phyloP scores from a whole-genome alignment of 345 rosid species.

The Pistacia vera region DNA sequence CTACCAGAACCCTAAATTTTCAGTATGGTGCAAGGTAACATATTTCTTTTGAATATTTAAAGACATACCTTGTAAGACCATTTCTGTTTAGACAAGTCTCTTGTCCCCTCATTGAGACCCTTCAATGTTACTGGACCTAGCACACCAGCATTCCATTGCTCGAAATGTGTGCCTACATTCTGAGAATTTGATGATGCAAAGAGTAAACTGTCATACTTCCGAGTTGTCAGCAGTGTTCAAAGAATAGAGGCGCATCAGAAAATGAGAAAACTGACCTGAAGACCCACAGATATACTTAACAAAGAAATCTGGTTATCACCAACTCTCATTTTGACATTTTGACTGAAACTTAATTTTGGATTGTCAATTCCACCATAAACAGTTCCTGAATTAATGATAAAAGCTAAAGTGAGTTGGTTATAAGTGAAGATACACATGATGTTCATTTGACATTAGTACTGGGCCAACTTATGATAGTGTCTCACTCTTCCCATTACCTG shows the following conservation, averaged over 20 bases:
- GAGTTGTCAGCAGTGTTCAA: not conserved
- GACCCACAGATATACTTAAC: slow-evolving; percentile 78
- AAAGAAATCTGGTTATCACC: slow-evolving; percentile 84
- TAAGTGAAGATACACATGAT: not conserved
- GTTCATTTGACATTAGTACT: not conserved
- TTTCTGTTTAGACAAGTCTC: slow-evolving; percentile 81
- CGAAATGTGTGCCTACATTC: slow-evolving; percentile 89
- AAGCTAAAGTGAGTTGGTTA: not conserved
- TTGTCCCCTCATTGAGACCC: slow-evolving; percentile 76
- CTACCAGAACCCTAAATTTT: not conserved
- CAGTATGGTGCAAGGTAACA: not conserved
- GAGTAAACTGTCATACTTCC: not conserved
- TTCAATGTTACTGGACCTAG: slow-evolving; percentile 76
- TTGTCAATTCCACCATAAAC: slow-evolving; percentile 60
- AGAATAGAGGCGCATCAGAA: not conserved
- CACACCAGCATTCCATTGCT: slow-evolving; percentile 84
- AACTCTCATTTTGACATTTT: slow-evolving; percentile 65
- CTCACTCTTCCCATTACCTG: slow-evolving; percentile 41
- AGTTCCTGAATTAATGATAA: slow-evolving; percentile 49
- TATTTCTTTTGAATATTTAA: slow-evolving; percentile 23
- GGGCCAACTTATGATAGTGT: not conserved
- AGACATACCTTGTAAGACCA: slow-evolving; percentile 92
- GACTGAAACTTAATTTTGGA: slow-evolving; percentile 67
- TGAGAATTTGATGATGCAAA: slow-evolving; percentile 24
- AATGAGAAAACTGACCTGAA: slow-evolving; percentile 61